Evolutionary conservation across 352 stramenopile species (phyloP).

Genomic region (Globisporangium mamillatum): DNA sequence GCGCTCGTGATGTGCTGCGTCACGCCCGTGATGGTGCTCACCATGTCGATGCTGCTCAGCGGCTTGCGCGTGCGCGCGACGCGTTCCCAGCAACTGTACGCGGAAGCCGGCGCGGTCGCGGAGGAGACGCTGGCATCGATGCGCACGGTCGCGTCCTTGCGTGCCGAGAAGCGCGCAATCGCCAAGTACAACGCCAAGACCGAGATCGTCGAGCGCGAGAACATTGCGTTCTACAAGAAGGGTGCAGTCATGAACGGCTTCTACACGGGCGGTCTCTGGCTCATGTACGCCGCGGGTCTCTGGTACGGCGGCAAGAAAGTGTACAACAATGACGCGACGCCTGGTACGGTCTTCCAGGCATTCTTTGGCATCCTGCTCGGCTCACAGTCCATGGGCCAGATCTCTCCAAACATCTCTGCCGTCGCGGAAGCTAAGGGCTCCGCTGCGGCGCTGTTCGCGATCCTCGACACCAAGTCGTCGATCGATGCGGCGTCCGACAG

Average conservation of each 20-base stretch:
- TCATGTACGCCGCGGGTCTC: conserved; percentile 46
- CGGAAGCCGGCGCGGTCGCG: conserved; percentile 27
- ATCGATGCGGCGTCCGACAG: conserved; percentile 43
- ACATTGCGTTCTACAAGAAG: conserved; percentile 21
- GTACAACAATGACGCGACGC: conserved; percentile 23
- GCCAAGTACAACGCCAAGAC: conserved; percentile 23
- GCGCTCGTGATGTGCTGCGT: conserved; percentile 26
- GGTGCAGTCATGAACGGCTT: conserved; percentile 21
- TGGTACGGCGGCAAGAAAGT: conserved; percentile 57
- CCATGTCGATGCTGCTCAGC: conserved; percentile 25
- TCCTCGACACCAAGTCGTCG: conserved; percentile 44
- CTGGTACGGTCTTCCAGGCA: conserved; percentile 38
- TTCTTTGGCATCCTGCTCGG: conserved; percentile 61
- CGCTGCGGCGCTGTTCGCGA: conserved; percentile 41
- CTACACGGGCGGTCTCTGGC: conserved; percentile 35
- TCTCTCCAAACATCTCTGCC: conserved; percentile 50
- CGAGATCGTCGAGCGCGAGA: conserved; percentile 18
- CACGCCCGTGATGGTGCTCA: conserved; percentile 27
- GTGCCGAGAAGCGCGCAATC: conserved; percentile 23
- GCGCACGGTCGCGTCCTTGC: conserved; percentile 27
- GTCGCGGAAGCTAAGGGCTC: conserved; percentile 47
- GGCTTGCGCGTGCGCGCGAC: conserved; percentile 8
- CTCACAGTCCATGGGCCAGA: conserved; percentile 37
- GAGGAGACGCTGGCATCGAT: conserved; percentile 33
- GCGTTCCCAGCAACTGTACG: conserved; percentile 23